These are phyloP conservation scores for Tulasnella sp. DNA, from an alignment of 768 basidiomycete genomes.

Conservation along the genomic window DNA sequence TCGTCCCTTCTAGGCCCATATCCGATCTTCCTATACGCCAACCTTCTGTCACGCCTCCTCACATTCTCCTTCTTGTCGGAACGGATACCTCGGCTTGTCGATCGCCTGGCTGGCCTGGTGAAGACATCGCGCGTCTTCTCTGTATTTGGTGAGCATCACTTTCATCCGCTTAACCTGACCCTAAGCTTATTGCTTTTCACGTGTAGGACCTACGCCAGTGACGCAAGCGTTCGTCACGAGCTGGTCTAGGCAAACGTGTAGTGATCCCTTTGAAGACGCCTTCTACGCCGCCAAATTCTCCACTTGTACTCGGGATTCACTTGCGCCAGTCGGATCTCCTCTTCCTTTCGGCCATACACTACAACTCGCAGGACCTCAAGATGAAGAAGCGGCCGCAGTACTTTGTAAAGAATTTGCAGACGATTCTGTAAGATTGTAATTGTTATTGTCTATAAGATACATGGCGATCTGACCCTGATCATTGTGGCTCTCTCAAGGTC, in stretches of 20 bases:
- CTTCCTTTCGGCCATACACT: constrained; percentile 32
- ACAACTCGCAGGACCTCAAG: constrained; percentile 34
- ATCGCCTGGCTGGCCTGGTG: constrained; percentile 30
- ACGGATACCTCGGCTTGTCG: constrained; percentile 35
- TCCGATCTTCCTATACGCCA: constrained; percentile 52
- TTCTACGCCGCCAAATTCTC: constrained; percentile 55
- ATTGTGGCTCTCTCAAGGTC: constrained; percentile 28
- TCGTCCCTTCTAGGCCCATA: constrained; percentile 44
- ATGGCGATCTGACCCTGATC: constrained; percentile 1
- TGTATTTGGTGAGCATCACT: constrained; percentile 35
- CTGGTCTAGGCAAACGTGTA: constrained; percentile 40
- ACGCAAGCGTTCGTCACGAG: constrained; percentile 35
- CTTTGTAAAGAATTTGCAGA: constrained; percentile 47
- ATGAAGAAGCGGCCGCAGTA: constrained; percentile 34
- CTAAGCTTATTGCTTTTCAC: constrained; percentile 3
- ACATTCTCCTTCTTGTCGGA: constrained; percentile 28
- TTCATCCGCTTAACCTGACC: not conserved
- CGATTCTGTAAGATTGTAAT: constrained; percentile 46
- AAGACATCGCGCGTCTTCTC: constrained; percentile 36
- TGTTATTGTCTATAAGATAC: too few species aligned
- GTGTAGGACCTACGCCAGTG: constrained; percentile 33
- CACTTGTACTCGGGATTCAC: constrained; percentile 39
- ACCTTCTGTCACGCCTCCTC: constrained; percentile 28
- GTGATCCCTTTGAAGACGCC: constrained; percentile 29
- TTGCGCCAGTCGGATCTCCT: constrained; percentile 22